phyloP scores from a whole-genome alignment of 1,284 basidiomycete species.

The Vanrija pseudolonga region DNA sequence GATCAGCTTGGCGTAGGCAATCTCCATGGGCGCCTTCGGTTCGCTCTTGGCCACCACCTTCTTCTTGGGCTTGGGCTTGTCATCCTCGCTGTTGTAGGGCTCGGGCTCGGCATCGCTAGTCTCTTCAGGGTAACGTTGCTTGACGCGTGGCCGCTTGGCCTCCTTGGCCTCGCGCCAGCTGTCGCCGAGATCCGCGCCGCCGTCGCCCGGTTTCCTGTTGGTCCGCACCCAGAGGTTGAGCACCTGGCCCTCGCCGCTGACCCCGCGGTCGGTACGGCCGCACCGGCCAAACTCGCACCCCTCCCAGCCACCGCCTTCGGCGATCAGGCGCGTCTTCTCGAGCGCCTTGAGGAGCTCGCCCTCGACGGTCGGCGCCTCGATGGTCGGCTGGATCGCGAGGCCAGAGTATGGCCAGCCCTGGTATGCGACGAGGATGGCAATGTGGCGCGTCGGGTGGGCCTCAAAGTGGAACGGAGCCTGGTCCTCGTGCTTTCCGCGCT shows the following conservation, averaged over 20 bases:
- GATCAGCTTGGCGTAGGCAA: conserved; percentile 74
- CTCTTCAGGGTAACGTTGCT: neutral
- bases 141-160: conserved; percentile 8
- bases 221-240: conserved; percentile 86
- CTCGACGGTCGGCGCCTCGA: conserved; percentile 82
- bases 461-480: conserved; percentile 55
- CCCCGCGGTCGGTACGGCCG: conserved; percentile 90
- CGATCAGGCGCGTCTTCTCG: conserved; percentile 69
- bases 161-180: conserved; percentile 18
- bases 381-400: conserved; percentile 67
- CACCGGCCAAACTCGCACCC: conserved; percentile 87
- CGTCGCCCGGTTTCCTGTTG: conserved; percentile 32
- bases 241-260: conserved; percentile 92
- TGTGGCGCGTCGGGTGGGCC: conserved; percentile 72
- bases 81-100: neutral
- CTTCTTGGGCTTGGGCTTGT: conserved; percentile 2
- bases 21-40: conserved; percentile 53
- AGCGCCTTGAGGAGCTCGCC: conserved; percentile 79
- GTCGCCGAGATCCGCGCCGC: conserved; percentile 27
- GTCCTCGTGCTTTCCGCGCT: conserved; percentile 15
- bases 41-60: conserved; percentile 2
- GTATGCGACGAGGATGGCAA: conserved; percentile 88
- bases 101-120: neutral
- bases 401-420: conserved; percentile 90
- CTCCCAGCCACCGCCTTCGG: conserved; percentile 68